A percentile compares a stretch with the other conserved stretches of the same genome.
These are phyloP conservation scores for Hygrophila difformis DNA, from an alignment of 257 asterid species.

Conservation along the genomic window DNA sequence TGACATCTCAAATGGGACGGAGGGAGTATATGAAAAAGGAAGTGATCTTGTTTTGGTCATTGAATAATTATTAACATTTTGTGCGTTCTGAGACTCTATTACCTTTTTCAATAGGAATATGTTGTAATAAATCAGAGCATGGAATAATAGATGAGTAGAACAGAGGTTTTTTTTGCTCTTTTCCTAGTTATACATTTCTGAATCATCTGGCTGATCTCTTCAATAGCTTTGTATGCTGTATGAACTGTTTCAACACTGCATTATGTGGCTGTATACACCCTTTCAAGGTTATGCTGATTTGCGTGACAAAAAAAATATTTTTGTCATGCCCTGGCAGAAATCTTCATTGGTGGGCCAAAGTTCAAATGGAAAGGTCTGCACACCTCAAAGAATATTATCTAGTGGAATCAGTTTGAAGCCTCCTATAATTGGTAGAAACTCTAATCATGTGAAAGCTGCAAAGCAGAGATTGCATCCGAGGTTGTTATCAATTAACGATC, in stretches of 20 bases:
- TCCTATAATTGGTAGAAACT: slow-evolving; percentile 33
- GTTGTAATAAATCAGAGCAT: neutral
- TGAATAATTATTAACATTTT: too few species aligned
- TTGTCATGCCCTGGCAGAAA: slow-evolving; percentile 36
- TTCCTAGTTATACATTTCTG: too few species aligned
- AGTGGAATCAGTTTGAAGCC: slow-evolving; percentile 43
- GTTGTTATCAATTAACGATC: slow-evolving; percentile 84
- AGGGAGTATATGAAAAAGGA: too few species aligned
- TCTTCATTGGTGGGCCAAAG: slow-evolving; percentile 32
- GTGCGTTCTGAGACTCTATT: too few species aligned
- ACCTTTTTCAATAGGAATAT: too few species aligned
- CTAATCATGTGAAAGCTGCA: slow-evolving; percentile 46
- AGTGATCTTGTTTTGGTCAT: too few species aligned
- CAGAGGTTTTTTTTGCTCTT: neutral
- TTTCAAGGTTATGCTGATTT: neutral
- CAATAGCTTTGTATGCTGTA: too few species aligned
- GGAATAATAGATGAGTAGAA: neutral
- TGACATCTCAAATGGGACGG: too few species aligned
- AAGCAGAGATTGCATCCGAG: slow-evolving; percentile 96
- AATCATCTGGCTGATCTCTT: too few species aligned
- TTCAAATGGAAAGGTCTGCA: slow-evolving; percentile 41
- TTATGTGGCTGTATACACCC: neutral
- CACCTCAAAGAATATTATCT: slow-evolving; percentile 46
- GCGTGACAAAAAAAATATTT: too few species aligned
- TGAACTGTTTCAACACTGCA: too few species aligned